Conservation (phyloP, 2,329 filamentous ascomycete genomes). For the Aspergillus brunneoviolaceus region DNA sequence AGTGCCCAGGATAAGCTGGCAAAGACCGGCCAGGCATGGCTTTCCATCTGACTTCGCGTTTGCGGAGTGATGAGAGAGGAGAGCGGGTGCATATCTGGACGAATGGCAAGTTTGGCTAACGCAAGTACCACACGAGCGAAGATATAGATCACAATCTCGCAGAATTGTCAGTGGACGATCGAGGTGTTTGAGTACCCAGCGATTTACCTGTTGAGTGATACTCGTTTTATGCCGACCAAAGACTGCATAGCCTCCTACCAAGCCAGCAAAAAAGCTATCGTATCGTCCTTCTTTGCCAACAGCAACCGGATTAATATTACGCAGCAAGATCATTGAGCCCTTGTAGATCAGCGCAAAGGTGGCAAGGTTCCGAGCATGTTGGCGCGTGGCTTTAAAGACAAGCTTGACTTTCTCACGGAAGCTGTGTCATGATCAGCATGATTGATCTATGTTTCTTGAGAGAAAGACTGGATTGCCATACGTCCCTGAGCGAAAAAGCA, state of each 20-base stretch:
- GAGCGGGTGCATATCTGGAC: conserved; percentile 51
- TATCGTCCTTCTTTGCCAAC: conserved; percentile 64
- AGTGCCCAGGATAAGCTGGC: conserved; percentile 85
- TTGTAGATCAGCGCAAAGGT: conserved; percentile 94
- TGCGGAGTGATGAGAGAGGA: conserved; percentile 45
- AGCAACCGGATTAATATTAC: conserved; percentile 50
- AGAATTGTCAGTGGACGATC: not conserved
- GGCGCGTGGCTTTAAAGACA: conserved; percentile 80
- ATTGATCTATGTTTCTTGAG: not conserved
- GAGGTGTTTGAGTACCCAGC: not conserved
- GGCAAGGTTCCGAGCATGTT: conserved; percentile 88
- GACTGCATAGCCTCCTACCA: conserved; percentile 87
- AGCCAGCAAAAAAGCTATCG: conserved; percentile 82
- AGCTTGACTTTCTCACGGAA: conserved; percentile 74
- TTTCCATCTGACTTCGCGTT: conserved; percentile 53
- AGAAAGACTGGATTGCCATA: conserved; percentile 44
- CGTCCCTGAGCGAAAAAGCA: conserved; percentile 91
- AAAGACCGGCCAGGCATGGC: conserved; percentile 89
- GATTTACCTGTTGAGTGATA: conserved; percentile 69
- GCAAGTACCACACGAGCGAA: conserved; percentile 88
- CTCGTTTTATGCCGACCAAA: conserved; percentile 80
- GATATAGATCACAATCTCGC: conserved; percentile 91
- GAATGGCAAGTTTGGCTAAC: conserved; percentile 77
- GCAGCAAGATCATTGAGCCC: conserved; percentile 71
- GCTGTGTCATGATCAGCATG: conserved; percentile 30